Evolutionary conservation across 345 rosid genomes (phyloP).

Genomic region (Psidium friedrichsthalianum): DNA sequence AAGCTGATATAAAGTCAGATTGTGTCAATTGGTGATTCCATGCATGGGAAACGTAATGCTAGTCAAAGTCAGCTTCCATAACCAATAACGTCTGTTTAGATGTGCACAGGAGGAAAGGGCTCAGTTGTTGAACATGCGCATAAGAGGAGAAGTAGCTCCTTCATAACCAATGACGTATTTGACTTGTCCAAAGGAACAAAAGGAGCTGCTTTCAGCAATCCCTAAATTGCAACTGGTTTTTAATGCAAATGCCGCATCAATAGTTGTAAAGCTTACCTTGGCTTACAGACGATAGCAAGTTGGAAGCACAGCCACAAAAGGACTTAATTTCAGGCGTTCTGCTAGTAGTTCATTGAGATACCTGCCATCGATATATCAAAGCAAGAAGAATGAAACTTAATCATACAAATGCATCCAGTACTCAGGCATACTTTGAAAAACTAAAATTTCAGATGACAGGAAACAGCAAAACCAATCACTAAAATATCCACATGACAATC

Average conservation of each 20-base stretch:
- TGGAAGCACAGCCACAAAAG: slow-evolving; percentile 66
- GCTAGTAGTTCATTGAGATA: slow-evolving; percentile 67
- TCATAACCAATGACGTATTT: not conserved
- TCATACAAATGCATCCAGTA: not conserved
- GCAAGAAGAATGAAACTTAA: not conserved
- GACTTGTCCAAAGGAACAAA: not conserved
- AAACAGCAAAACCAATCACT: not conserved
- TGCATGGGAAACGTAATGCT: not conserved
- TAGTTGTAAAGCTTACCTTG: slow-evolving; percentile 47
- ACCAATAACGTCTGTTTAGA: not conserved
- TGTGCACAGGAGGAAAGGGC: not conserved
- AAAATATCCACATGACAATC: not conserved
- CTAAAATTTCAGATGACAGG: not conserved
- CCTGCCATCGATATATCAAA: slow-evolving; percentile 21
- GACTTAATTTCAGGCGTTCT: slow-evolving; percentile 66
- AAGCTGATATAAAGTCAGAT: not conserved
- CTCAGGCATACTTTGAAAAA: not conserved
- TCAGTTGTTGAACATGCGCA: not conserved
- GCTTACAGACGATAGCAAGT: slow-evolving; percentile 40
- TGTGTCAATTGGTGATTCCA: not conserved
- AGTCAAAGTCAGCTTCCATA: not conserved
- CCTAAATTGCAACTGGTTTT: not conserved
- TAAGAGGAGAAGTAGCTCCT: not conserved
- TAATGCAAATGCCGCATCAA: not conserved
- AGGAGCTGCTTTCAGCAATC: not conserved